Evolutionary conservation across 441 rosid species (phyloP), one percentile per base, ranked within the genome.

Genomic region (Croton laevigatus): DNA sequence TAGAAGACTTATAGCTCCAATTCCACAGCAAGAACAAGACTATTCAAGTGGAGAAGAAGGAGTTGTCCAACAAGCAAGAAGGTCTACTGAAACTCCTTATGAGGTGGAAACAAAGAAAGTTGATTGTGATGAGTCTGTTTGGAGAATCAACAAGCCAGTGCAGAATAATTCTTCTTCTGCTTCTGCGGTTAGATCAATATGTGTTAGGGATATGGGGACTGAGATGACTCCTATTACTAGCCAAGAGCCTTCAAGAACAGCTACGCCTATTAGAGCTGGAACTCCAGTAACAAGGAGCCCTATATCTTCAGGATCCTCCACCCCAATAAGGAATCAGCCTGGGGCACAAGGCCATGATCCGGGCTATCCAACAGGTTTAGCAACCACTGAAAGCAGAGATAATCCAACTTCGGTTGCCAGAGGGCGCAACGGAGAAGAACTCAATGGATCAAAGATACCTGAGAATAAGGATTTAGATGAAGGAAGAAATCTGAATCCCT

Each of bases 191-290:
- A 75, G 94, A 81, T 89, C 97, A 16, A 79, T 94, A 0, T 87
- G 93, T 72, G 91, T 94, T 66, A 85, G 97, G 68, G 98, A 94
- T 59, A 94, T 90, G 97, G 98, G 99, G 66, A 95, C 98, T 22
- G 99, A 95, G 82, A 95, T 95, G 99, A 92, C 98, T 66, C 98
- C 95, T 0, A 84, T 86, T 12, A 90, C 90, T 2, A 95, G 99
- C 78, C 94, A 87, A 79, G 95, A 95, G 81, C 99, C 99, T 40
- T 95, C 97, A 3, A 87, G 98, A 82, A 84, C 96, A 4, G 88
- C 88, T 37, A 92, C 97, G 0, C 98, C 99, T 0, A 87, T 95
- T 12, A 77, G 98, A 75, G 91, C 91, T 49, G 83, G 88, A 3
- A 88, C 98, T 37, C 97, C 93, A 3, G 88, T 82, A 0, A 79